Conservation (phyloP, 164 flowering plant genomes). For the Vitis riparia region DNA sequence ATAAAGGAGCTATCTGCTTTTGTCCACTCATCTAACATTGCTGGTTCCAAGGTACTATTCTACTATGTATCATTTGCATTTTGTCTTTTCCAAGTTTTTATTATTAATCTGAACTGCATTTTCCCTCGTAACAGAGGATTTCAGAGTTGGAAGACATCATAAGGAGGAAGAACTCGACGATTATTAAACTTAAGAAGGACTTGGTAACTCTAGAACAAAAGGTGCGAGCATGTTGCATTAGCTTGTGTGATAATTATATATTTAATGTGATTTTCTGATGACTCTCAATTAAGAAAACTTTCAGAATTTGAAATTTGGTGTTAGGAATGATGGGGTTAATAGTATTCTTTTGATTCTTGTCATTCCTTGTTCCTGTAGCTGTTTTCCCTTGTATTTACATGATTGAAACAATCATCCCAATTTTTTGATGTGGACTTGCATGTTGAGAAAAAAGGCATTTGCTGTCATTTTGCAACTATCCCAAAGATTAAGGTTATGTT, state of each 20-base stretch:
- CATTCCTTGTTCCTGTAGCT: neutral
- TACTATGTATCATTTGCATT: neutral
- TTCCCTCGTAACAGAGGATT: slow-evolving; percentile 58
- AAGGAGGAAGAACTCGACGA: slow-evolving; percentile 61
- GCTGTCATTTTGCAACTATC: neutral
- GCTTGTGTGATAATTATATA: neutral
- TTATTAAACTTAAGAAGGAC: slow-evolving; percentile 71
- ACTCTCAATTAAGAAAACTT: neutral
- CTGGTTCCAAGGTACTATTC: slow-evolving; percentile 58
- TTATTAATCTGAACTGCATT: neutral
- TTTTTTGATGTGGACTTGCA: neutral
- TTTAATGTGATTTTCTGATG: neutral
- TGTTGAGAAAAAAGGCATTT: neutral
- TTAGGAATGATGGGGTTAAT: neutral
- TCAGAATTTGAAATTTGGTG: neutral
- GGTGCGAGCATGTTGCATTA: slow-evolving; percentile 35
- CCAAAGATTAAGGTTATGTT: neutral
- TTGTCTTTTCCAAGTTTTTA: neutral
- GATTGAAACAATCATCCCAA: no score
- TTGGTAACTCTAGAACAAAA: slow-evolving; percentile 71
- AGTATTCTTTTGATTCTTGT: neutral
- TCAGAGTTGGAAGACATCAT: slow-evolving; percentile 78
- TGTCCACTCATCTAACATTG: slow-evolving; percentile 46
- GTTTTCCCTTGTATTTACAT: no score
- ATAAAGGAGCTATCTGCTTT: slow-evolving; percentile 55